Conservation (phyloP, 257 asterid genomes). For the Fraxinus americana region DNA sequence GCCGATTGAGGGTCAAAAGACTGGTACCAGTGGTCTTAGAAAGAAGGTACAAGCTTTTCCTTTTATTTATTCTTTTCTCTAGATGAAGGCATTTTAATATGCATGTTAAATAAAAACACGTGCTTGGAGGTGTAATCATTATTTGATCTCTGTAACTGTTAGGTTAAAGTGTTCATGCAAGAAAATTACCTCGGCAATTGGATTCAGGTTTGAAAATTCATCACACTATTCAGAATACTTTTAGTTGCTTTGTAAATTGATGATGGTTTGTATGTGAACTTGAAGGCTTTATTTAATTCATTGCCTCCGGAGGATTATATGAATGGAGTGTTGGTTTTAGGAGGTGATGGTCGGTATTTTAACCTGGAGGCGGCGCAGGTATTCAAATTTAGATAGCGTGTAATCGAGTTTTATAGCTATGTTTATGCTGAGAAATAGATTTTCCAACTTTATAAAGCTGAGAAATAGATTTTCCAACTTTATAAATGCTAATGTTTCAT, state of each 20-base stretch:
- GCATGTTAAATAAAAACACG: slow-evolving; percentile 16
- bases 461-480: slow-evolving; percentile 9
- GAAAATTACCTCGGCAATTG: slow-evolving; percentile 93
- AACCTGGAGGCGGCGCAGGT: slow-evolving; percentile 97
- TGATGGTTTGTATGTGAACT: slow-evolving; percentile 25
- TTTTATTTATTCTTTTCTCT: background rate
- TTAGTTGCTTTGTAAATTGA: slow-evolving; percentile 4
- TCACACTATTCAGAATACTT: slow-evolving; percentile 14
- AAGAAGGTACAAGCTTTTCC: slow-evolving; percentile 60
- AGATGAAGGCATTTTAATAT: slow-evolving; percentile 22
- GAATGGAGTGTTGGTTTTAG: slow-evolving; percentile 75
- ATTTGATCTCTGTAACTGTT: slow-evolving; percentile 27
- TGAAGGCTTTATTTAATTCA: slow-evolving; percentile 86
- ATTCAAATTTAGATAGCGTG: slow-evolving; percentile 4
- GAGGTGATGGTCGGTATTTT: slow-evolving; percentile 97
- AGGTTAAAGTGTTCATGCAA: slow-evolving; percentile 90
- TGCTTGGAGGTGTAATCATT: slow-evolving; percentile 7
- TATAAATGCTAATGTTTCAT: slow-evolving; percentile 30
- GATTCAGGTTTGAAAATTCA: slow-evolving; percentile 78
- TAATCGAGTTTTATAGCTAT: background rate
- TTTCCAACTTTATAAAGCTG: no score
- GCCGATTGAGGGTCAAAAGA: slow-evolving; percentile 93
- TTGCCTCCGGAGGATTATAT: slow-evolving; percentile 85
- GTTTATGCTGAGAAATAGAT: no score
- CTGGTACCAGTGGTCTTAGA: slow-evolving; percentile 96